Evolutionary conservation across 2,329 filamentous ascomycete genomes (phyloP), one percentile per base, ranked within the genome.

Genomic region (Zarea fungicola): DNA sequence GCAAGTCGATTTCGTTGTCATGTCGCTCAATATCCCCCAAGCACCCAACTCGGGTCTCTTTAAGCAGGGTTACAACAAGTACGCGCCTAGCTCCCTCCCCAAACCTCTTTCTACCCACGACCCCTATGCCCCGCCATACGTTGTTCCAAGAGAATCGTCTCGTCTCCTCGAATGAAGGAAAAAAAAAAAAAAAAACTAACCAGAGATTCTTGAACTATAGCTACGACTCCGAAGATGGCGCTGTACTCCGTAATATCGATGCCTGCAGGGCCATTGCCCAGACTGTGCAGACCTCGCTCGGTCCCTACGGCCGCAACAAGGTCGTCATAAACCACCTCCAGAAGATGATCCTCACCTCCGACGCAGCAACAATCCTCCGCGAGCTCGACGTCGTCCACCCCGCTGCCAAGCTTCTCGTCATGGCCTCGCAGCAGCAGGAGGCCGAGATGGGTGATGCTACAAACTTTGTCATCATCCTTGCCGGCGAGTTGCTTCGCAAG

Each of bases 241-340:
- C 93, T 59, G 91, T 99, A 58, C 80, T 97, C 57, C 90, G 93
- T 65, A 99, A 99, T 72, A 97, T 99, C 73, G 95, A 99, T 66
- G 93, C 95, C 67, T 99, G 93, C 76, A 83, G 91, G 57, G 89
- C 93, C 58, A 97, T 99, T 70, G 84, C 93, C 51, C 88, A 87
- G 62, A 99, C 93, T 45, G 93, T 99, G 42, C 90, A 96, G 76
- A 97, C 93, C 50, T 97, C 93, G 39, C 81, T 99, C 29, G 95
- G 93, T 45, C 93, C 93, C 52, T 96, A 96, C 72, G 93, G 93
- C 64, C 88, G 93, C 71, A 99, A 99, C 79, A 99, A 99, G 77
- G 91, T 99, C 65, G 89, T 99, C 74, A 97, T 99, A 78, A 99
- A 99, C 78, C 95, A 99, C 74, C 80, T 99, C 55, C 89, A 96